These are phyloP conservation scores for Murraya paniculata DNA, from an alignment of 345 rosid species.

Conservation along the genomic window DNA sequence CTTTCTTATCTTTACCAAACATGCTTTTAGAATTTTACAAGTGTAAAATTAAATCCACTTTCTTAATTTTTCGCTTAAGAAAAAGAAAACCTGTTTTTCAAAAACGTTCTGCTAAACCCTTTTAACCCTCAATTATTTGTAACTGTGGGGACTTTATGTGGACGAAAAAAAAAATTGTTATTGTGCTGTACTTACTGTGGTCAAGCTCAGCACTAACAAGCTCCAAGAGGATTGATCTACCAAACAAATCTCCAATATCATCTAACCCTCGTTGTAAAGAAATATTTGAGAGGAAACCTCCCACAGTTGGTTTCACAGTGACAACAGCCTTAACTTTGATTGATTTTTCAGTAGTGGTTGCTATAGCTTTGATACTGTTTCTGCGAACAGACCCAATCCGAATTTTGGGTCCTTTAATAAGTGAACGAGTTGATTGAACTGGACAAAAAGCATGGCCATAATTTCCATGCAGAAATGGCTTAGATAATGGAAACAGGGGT, in stretches of 20 bases:
- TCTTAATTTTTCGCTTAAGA: no score
- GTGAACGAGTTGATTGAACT: background rate
- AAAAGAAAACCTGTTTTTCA: no score
- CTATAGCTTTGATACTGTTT: constrained; percentile 22
- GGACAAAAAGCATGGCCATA: background rate
- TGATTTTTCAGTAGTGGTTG: background rate
- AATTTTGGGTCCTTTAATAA: background rate
- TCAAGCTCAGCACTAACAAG: constrained; percentile 57
- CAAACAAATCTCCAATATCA: constrained; percentile 43
- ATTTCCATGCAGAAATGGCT: constrained; percentile 31
- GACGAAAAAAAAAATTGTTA: no score
- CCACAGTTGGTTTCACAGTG: constrained; percentile 29
- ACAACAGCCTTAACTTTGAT: constrained; percentile 36
- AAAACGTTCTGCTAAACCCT: no score
- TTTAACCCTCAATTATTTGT: background rate
- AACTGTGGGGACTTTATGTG: no score
- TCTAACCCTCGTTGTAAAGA: constrained; percentile 36
- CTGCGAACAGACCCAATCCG: background rate
- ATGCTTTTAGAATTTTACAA: no score
- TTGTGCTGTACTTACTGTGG: constrained; percentile 33
- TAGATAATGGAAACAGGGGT: constrained; percentile 17
- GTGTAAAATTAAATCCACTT: no score
- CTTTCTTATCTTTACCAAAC: no score
- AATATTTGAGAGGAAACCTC: constrained; percentile 26
- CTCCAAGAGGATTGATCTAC: constrained; percentile 50